phyloP scores from a whole-genome alignment of 2,329 filamentous ascomycete genomes.

The Scleromitrula shiraiana region DNA sequence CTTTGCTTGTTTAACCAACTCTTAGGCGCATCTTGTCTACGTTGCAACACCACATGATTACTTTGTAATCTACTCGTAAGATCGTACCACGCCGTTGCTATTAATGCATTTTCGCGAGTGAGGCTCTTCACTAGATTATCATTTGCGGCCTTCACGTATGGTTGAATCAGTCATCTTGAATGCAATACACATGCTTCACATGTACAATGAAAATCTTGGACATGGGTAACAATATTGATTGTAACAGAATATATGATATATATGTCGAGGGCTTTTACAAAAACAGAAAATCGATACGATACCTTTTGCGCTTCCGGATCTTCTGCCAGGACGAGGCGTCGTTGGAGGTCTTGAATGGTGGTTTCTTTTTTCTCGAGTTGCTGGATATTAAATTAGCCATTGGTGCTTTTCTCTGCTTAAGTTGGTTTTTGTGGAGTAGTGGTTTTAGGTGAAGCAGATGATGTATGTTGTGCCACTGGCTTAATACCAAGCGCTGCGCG shows the following conservation, averaged over 20 bases:
- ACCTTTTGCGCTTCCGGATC: conserved; percentile 27
- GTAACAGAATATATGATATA: conserved; percentile 2
- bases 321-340: conserved; percentile 22
- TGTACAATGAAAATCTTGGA: not conserved
- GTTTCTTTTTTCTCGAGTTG: conserved; percentile 24
- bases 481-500: conserved; percentile 2
- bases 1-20: conserved; percentile 84
- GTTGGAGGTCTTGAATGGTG: conserved; percentile 24
- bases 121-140: conserved; percentile 45
- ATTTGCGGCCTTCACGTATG: conserved; percentile 23
- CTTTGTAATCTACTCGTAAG: conserved; percentile 70
- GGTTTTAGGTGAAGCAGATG: not conserved
- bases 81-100: conserved; percentile 82
- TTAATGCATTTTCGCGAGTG: conserved; percentile 68
- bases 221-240: conserved; percentile 1
- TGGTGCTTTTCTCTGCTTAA: not conserved
- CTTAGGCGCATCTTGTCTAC: conserved; percentile 65
- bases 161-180: conserved; percentile 10
- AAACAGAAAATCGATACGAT: conserved; percentile 18
- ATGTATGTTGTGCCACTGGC: conserved; percentile 8
- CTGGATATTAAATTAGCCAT: conserved; percentile 21
- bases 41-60: conserved; percentile 71
- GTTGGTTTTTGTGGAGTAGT: not conserved
- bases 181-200: conserved; percentile 9
- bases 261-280: conserved; percentile 7